These are phyloP conservation scores for Fusarium begoniae DNA, from an alignment of 2,329 filamentous ascomycete genomes.

Conservation along the genomic window DNA sequence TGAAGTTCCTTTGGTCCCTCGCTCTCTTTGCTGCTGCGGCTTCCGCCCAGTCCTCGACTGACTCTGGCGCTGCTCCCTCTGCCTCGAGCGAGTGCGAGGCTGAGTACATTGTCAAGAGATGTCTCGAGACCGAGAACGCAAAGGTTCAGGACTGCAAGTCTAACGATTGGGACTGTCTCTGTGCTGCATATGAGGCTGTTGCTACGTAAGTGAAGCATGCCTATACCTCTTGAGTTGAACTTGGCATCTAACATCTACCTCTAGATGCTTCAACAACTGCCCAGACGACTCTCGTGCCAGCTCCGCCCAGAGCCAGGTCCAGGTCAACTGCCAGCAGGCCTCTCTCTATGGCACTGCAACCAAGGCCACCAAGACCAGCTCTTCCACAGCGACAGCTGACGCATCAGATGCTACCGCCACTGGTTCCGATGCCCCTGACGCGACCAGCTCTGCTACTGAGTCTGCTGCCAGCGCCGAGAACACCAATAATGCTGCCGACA, in stretches of 20 bases:
- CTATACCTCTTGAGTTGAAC: not conserved
- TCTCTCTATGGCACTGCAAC: slow-evolving; percentile 53
- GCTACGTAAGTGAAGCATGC: slow-evolving; percentile 53
- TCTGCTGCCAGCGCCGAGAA: slow-evolving; percentile 35
- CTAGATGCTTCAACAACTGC: slow-evolving; percentile 66
- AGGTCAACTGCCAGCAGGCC: slow-evolving; percentile 57
- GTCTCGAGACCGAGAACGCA: slow-evolving; percentile 52
- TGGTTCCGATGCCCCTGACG: slow-evolving; percentile 27
- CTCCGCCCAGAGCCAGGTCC: slow-evolving; percentile 50
- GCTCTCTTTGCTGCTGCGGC: slow-evolving; percentile 51
- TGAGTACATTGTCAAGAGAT: slow-evolving; percentile 58
- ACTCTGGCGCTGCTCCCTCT: slow-evolving; percentile 40
- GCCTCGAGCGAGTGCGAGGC: slow-evolving; percentile 52
- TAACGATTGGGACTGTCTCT: slow-evolving; percentile 59
- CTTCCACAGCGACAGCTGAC: slow-evolving; percentile 26
- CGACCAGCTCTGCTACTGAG: slow-evolving; percentile 27
- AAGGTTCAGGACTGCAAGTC: slow-evolving; percentile 51
- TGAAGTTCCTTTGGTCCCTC: slow-evolving; percentile 58
- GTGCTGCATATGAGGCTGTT: slow-evolving; percentile 55
- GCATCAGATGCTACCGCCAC: slow-evolving; percentile 31
- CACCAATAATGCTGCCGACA: slow-evolving; percentile 41
- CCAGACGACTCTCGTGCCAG: slow-evolving; percentile 56
- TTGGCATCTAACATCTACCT: slow-evolving; percentile 1
- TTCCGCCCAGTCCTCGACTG: slow-evolving; percentile 46
- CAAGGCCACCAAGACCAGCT: slow-evolving; percentile 37